Evolutionary conservation across 139 green algal genomes (phyloP).

Genomic region (Eudorina sp.): DNA sequence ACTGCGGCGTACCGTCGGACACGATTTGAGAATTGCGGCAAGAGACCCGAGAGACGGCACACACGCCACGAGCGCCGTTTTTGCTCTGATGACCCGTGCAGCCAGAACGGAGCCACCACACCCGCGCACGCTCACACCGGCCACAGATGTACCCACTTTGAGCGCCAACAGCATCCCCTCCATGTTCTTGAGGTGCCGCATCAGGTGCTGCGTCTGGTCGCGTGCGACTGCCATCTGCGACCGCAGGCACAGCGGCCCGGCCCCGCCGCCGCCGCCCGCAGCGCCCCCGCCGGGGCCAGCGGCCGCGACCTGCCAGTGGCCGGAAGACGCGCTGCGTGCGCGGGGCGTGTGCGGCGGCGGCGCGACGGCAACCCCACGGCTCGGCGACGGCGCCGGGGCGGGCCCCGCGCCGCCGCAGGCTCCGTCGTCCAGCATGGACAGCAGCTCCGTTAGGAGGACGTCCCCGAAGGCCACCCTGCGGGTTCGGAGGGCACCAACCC

Average conservation of each 20-base stretch:
- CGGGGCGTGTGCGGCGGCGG: background rate
- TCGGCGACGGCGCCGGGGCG: background rate
- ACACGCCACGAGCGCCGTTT: too few relatives aligned
- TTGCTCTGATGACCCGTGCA: too few relatives aligned
- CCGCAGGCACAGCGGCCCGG: background rate
- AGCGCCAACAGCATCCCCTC: slow-evolving; percentile 38
- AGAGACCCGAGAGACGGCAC: too few relatives aligned
- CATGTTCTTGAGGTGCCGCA: slow-evolving; percentile 40
- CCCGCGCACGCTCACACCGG: too few relatives aligned
- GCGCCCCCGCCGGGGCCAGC: too few relatives aligned
- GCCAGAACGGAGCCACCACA: too few relatives aligned
- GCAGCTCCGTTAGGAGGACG: slow-evolving; percentile 17
- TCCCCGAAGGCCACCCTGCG: slow-evolving; percentile 33
- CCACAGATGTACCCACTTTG: background rate
- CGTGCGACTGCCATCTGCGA: slow-evolving; percentile 7
- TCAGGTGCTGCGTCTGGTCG: slow-evolving; percentile 32
- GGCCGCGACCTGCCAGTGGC: background rate
- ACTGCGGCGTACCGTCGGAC: too few relatives aligned
- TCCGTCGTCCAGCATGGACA: slow-evolving; percentile 8
- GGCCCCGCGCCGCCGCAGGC: background rate
- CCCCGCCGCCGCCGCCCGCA: background rate
- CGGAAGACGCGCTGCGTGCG: background rate
- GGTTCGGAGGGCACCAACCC: too few relatives aligned
- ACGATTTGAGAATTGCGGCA: too few relatives aligned
- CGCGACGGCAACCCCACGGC: too few relatives aligned